Base-by-base conservation (phyloP, 345 rosid genomes). In the Durio zibethinus region DNA sequence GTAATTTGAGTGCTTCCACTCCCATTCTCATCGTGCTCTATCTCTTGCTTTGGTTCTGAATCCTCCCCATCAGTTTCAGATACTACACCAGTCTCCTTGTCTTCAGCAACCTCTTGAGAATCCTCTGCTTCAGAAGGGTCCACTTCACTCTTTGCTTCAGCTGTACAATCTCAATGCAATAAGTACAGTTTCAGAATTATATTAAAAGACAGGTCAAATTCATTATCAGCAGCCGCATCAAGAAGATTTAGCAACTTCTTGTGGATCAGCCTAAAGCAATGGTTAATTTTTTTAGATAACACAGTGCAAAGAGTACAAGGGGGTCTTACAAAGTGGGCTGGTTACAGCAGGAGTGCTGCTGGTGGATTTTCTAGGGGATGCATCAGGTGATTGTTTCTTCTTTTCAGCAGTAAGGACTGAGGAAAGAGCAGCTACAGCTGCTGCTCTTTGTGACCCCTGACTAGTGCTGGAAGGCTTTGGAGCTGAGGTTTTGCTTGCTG, bases 361-460 rank as follows among this genome's bases (percentile, higher is more conserved):
- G 33, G 57, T 62, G 4, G 85, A 80, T 78, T 76, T 86, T 10
- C 86, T 76, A 56, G 99, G 97, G 77, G 97, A 90, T 73, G 68
- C 74, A 77, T 87, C 96, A 4, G 93, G 89, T 10, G 94, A 80
- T 82, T 89, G 59, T 53, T 70, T 88, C 81, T 86, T 93, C 86
- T 86, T 86, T 80, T 96, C 99, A 56, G 95, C 97, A 52, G 90
- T 85, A 77, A 96, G 98, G 82, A 90, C 98, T 0, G 86, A 83
- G 14, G 98, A 96, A 79, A 96, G 95, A 78, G 98, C 99, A 56
- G 99, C 99, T 45, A 93, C 85, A 64, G 99, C 99, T 73, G 99
- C 98, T 60, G 97, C 94, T 86, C 95, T 91, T 84, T 96, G 99
- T 48, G 98, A 89, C 61, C 90, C 94, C 77, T 84, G 89, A 71